Evolutionary conservation across 352 stramenopile genomes (phyloP).

Genomic region (Globisporangium irregulare): DNA sequence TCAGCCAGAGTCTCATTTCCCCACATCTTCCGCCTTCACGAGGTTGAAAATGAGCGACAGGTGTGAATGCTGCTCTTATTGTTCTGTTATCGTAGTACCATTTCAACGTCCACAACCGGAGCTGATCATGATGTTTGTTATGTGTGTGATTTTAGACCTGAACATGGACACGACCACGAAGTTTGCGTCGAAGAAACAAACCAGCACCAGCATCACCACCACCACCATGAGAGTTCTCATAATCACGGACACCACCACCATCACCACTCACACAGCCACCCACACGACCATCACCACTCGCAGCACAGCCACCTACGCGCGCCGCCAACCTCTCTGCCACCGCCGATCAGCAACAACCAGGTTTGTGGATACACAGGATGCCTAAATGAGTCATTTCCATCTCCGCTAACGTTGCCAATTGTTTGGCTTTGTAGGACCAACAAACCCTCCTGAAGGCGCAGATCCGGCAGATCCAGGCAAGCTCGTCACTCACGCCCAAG

Average conservation of each 20-base stretch:
- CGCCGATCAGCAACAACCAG: constrained; percentile 51
- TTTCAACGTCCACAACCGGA: neutral
- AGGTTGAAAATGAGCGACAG: neutral
- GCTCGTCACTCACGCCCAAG: constrained; percentile 69
- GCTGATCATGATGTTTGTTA: neutral
- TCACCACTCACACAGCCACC: constrained; percentile 13
- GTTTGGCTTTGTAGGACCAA: constrained; percentile 27
- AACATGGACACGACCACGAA: constrained; percentile 6
- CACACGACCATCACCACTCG: constrained; percentile 13
- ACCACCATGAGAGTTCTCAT: neutral
- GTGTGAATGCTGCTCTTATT: neutral
- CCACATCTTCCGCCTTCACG: neutral
- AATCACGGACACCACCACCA: constrained; percentile 6
- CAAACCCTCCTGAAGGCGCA: constrained; percentile 63
- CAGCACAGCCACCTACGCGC: constrained; percentile 10
- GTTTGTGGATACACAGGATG: constrained; percentile 17
- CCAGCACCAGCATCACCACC: constrained; percentile 9
- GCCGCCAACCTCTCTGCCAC: constrained; percentile 31
- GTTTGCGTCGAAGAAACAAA: constrained; percentile 11
- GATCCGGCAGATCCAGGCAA: constrained; percentile 79
- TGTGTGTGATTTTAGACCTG: constrained; percentile 8
- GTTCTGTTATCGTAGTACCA: too few species aligned
- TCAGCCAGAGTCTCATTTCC: neutral
- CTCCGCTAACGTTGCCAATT: neutral
- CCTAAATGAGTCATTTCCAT: too few species aligned